A percentile compares a stretch with the other conserved stretches of the same genome.
These are phyloP conservation scores for Aurifilum marmelostoma DNA, from an alignment of 2,329 filamentous ascomycete genomes.

Conservation along the genomic window DNA sequence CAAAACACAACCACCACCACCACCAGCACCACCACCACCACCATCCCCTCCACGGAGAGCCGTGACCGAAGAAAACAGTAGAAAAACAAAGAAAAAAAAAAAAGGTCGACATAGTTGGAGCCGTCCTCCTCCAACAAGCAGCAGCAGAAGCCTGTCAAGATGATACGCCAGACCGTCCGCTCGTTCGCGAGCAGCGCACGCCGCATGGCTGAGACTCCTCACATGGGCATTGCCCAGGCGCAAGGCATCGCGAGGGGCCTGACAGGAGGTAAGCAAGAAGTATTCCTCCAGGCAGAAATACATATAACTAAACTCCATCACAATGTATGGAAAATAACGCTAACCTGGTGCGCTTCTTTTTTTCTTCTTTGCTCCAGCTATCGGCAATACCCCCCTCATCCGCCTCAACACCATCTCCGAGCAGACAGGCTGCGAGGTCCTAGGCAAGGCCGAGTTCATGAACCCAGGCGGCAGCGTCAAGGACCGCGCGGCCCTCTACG, in stretches of 20 bases:
- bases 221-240: conserved; percentile 74
- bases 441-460: conserved; percentile 98
- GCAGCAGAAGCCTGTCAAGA: conserved; percentile 40
- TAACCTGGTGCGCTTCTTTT: background rate
- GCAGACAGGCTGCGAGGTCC: conserved; percentile 88
- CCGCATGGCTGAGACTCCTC: conserved; percentile 59
- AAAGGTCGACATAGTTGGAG: conserved; percentile 7
- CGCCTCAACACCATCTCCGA: conserved; percentile 85
- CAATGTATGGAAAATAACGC: background rate
- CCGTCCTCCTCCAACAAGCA: conserved; percentile 9
- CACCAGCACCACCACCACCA: too few relatives aligned
- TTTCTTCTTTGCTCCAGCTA: conserved; percentile 60
- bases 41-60: background rate
- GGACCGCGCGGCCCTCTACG: conserved; percentile 92
- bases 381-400: conserved; percentile 96
- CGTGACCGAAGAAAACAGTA: background rate
- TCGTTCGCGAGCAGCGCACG: conserved; percentile 67
- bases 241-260: conserved; percentile 80
- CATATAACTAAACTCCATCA: too few relatives aligned
- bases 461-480: conserved; percentile 97
- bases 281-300: background rate
- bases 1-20: too few relatives aligned
- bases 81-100: background rate
- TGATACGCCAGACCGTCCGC: conserved; percentile 72
- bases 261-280: conserved; percentile 67